A percentile compares a stretch with the other conserved stretches of the same genome.
These are phyloP conservation scores for Paecilomyces sp. DNA, from an alignment of 2,329 filamentous ascomycete genomes.

Conservation along the genomic window DNA sequence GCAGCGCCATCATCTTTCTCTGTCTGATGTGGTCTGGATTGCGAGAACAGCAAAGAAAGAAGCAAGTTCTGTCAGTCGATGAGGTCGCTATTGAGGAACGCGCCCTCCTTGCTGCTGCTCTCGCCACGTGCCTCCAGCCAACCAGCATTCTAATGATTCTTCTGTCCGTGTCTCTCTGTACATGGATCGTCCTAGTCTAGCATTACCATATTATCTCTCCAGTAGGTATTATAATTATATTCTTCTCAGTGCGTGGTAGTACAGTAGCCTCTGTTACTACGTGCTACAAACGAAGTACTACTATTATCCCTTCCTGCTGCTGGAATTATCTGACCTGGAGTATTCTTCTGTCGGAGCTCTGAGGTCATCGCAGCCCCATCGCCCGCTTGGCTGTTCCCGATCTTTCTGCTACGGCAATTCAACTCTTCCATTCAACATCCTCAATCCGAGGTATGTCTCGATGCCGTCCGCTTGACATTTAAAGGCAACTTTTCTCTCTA, in stretches of 20 bases:
- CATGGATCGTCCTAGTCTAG: background rate
- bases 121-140: background rate
- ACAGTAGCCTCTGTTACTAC: no score
- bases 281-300: no score
- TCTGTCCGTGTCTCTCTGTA: background rate
- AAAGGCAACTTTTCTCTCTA: no score
- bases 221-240: no score
- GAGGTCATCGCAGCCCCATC: background rate
- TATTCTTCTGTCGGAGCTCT: background rate
- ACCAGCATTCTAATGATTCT: background rate
- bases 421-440: background rate
- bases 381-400: background rate
- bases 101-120: background rate
- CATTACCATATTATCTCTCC: no score
- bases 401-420: background rate
- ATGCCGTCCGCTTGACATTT: no score
- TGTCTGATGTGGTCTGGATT: no score
- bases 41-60: no score
- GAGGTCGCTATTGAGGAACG: slow-evolving; percentile 23
- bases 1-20: no score
- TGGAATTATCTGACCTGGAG: background rate
- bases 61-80: slow-evolving; percentile 10
- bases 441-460: no score
- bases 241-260: no score
- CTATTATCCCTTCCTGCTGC: background rate